Evolutionary conservation across 805 yeast genomes (phyloP), one percentile per base, ranked within the genome.

Genomic region (Vanderwaltozyma tropicalis): DNA sequence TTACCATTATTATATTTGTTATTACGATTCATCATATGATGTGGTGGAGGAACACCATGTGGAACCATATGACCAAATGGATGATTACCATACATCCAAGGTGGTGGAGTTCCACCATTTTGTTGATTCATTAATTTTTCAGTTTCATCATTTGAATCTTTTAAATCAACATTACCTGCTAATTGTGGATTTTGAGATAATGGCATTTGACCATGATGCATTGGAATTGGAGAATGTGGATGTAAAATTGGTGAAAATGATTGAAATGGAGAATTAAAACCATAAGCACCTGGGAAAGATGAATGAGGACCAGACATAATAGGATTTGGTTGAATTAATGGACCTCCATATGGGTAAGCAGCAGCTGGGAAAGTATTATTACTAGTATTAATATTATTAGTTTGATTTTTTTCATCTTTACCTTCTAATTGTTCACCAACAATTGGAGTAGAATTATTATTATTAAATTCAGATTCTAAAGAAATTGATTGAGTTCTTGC

Each of bases 301-400:
- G 62, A 57, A 25, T 51, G 54, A 8, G 47, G 53, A n/a, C 54
- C 55, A 14, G 54, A 43, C 14, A 52, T 33, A 9, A 52, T 45
- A 9, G 55, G 54, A 29, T 47, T 53, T 13, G 61, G 61, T 38
- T 52, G 61, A 36, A 53, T 37, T 28, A 54, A 37, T 7, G 61
- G 58, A 12, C 61, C 59, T 12, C 54, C 57, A 22, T 54, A 55
- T n/a, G 62, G 57, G 20, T 52, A 52, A 11, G 59, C 61, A 13
- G 60, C 57, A 18, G 57, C 51, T 31, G 54, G 45, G 16, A 47
- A 46, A 9, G 44, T 31, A 27, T 18, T 19, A 12, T 42, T 43
- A 22, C 40, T 42, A 4, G 19, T 11, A 16, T 31, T 39, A 9
- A 27, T 31, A 12, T 25, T 30, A 13, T 40, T 32, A 10, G n/a